phyloP scores from a whole-genome alignment of 371 early-diverging fungal species.

The Choanephora cucurbitarum region DNA sequence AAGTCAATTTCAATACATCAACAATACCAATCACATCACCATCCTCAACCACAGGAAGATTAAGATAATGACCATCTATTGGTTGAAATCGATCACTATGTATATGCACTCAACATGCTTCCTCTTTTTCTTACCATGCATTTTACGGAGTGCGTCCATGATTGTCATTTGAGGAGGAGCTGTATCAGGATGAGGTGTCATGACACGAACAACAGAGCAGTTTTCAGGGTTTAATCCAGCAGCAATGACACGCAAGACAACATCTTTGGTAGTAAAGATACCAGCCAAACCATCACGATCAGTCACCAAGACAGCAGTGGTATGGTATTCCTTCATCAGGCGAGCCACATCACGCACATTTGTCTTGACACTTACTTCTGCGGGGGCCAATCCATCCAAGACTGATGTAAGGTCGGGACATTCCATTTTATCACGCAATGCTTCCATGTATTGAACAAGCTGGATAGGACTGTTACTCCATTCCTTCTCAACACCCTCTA shows the following conservation, averaged over 20 bases:
- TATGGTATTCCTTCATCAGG: constrained; percentile 79
- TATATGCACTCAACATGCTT: not conserved
- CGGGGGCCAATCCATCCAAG: constrained; percentile 56
- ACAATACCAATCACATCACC: constrained; percentile 78
- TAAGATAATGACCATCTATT: constrained; percentile 78
- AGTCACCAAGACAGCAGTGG: constrained; percentile 88
- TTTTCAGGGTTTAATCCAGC: constrained; percentile 83
- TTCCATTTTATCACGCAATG: constrained; percentile 72
- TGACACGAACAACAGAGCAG: constrained; percentile 87
- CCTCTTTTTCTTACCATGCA: constrained; percentile 64
- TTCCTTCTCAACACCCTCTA: constrained; percentile 92
- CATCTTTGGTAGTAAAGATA: constrained; percentile 87
- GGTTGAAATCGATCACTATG: not conserved
- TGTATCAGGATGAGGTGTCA: constrained; percentile 94
- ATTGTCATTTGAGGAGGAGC: constrained; percentile 75
- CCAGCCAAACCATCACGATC: constrained; percentile 77
- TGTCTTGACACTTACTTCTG: constrained; percentile 75
- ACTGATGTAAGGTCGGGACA: constrained; percentile 84
- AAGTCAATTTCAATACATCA: constrained; percentile 88
- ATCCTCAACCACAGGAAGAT: constrained; percentile 83
- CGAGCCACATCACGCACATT: constrained; percentile 86
- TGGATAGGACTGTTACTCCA: constrained; percentile 57
- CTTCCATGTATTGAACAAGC: constrained; percentile 49
- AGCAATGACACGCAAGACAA: constrained; percentile 91
- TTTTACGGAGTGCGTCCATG: constrained; percentile 86